phyloP scores from a whole-genome alignment of 805 yeast genomes.

The Saccharomycopsis capsularis region DNA sequence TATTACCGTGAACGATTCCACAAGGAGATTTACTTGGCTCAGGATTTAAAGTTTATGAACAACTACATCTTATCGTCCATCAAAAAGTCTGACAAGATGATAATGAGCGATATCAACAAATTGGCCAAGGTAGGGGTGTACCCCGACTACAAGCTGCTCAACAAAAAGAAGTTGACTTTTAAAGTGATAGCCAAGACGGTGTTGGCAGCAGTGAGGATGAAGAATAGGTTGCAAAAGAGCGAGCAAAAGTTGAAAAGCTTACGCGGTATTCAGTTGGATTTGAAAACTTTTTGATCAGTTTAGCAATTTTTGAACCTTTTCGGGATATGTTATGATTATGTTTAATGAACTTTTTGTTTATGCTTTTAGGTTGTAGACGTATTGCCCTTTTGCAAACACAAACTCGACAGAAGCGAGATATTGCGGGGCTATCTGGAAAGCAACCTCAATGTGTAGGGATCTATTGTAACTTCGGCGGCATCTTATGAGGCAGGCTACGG shows the following conservation, averaged over 20 bases:
- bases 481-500: too few species aligned
- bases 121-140: conserved; percentile 27
- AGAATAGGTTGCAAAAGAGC: conserved; percentile 22
- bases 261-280: conserved; percentile 3
- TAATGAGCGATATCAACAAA: conserved; percentile 26
- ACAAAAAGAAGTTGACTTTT: conserved; percentile 16
- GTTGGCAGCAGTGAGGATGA: conserved; percentile 27
- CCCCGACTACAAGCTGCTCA: conserved; percentile 21
- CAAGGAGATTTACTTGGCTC: conserved; percentile 14
- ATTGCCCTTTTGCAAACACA: too few species aligned
- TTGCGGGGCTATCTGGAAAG: too few species aligned
- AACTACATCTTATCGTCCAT: conserved; percentile 26
- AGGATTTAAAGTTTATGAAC: conserved; percentile 30
- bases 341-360: background rate
- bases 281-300: too few species aligned
- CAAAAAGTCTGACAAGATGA: conserved; percentile 26
- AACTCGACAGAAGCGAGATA: too few species aligned
- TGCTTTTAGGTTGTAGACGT: too few species aligned
- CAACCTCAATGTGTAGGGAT: too few species aligned
- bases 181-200: conserved; percentile 26
- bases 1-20: conserved; percentile 21
- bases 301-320: too few species aligned
- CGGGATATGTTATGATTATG: too few species aligned
- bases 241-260: conserved; percentile 5
- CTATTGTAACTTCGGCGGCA: too few species aligned